phyloP scores from a whole-genome alignment of 805 yeast species.

The Candida tammaniensis region DNA sequence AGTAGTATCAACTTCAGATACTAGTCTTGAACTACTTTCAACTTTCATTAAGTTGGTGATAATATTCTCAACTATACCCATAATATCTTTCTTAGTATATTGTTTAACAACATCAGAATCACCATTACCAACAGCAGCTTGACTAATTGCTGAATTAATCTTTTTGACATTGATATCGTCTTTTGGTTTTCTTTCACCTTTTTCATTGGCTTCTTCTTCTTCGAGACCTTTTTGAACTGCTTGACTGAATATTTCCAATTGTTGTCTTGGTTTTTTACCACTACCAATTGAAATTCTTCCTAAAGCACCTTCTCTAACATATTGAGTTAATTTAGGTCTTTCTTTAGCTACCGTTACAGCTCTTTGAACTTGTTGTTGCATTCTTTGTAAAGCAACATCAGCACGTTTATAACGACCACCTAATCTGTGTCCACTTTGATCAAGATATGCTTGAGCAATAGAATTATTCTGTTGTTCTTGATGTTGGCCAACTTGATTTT shows the following conservation, averaged over 20 bases:
- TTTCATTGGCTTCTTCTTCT: conserved; percentile 26
- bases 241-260: conserved; percentile 60
- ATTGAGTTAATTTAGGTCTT: conserved; percentile 64
- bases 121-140: conserved; percentile 23
- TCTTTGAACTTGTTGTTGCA: conserved; percentile 96
- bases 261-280: conserved; percentile 85
- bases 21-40: conserved; percentile 57
- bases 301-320: conserved; percentile 78
- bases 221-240: conserved; percentile 48
- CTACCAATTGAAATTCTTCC: conserved; percentile 80
- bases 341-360: conserved; percentile 96
- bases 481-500: conserved; percentile 46
- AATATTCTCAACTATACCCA: conserved; percentile 73
- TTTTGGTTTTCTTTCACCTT: conserved; percentile 21
- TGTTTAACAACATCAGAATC: conserved; percentile 18
- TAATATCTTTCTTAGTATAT: conserved; percentile 42
- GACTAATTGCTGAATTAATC: conserved; percentile 19
- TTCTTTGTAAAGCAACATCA: conserved; percentile 88
- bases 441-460: conserved; percentile 90
- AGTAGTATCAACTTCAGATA: conserved; percentile 33
- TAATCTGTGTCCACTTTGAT: conserved; percentile 85
- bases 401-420: conserved; percentile 84
- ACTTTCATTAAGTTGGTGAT: conserved; percentile 73
- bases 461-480: conserved; percentile 64
- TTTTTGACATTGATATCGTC: conserved; percentile 16